Evolutionary conservation across 1,139 yeast species (phyloP), one percentile per base, ranked within the genome.

Genomic region (Tardiomyces blankii): DNA sequence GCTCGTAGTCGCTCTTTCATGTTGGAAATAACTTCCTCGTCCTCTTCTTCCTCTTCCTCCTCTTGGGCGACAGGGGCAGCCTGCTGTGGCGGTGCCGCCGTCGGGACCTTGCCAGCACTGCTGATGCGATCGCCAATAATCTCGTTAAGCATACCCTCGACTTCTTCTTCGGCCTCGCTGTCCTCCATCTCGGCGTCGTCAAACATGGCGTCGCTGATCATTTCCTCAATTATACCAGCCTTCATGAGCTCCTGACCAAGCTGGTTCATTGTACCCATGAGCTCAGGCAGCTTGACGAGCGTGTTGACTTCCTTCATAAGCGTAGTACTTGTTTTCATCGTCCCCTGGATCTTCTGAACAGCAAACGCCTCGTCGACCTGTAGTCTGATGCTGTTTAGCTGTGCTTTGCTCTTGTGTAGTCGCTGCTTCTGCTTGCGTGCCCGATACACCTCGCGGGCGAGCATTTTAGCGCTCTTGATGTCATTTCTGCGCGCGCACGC

Each of bases 361-460:
- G 88, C 88, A 70, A 89, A 88, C 48, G 91, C 94, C 63, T 93
- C 98, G 56, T 86, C 88, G 32, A 93, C 78, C 54, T 94, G 85
- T 85, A 91, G 78, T 21, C 80, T 78, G 39, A 93, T 85, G 14
- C 93, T 82, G 50, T 84, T 91, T 40, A 93, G 68, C 54, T 93
- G 85, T 1, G 97, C 93, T 59, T 80, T 85, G 35, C 95, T 83
- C 35, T 79, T 77, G 58, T 83, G 78, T 56, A 91, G 70, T 58
- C 94, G 74, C 49, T 77, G 73, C 55, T 82, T 78, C 58, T 87
- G 96, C 54, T 78, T 82, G 57, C 80, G 77, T 44, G 88, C 77
- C 48, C 80, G 76, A 57, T 83, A 79, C 43, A 88, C 68, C 63
- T 93, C 98, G 51, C 78, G 75, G 1, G 97, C 96, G 57, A 87